phyloP scores from a whole-genome alignment of 176 grass and related monocot species.

The Thalia dealbata region DNA sequence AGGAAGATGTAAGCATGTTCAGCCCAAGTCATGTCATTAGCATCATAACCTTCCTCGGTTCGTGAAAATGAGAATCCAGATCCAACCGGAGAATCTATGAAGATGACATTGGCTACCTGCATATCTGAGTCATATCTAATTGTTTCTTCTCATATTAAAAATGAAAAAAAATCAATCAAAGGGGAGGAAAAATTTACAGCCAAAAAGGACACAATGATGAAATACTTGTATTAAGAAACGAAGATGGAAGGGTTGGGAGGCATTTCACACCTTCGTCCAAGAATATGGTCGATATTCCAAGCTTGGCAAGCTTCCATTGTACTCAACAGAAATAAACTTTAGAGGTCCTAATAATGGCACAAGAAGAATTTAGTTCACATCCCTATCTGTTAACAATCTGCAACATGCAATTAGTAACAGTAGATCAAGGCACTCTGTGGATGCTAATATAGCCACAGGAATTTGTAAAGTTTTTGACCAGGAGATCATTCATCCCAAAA shows the following conservation, averaged over 20 bases:
- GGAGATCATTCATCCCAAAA: too few species aligned
- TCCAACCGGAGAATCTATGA: conserved; percentile 53
- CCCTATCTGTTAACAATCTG: too few species aligned
- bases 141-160: too few species aligned
- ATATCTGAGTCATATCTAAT: too few species aligned
- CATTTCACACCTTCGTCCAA: neutral
- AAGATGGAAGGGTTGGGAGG: too few species aligned
- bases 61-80: conserved; percentile 48
- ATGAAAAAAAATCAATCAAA: neutral
- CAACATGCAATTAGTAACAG: too few species aligned
- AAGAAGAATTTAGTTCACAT: too few species aligned
- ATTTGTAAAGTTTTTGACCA: too few species aligned
- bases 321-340: neutral
- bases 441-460: too few species aligned
- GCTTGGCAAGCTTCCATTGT: conserved; percentile 1
- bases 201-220: neutral
- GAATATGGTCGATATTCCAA: neutral
- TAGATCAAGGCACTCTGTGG: too few species aligned
- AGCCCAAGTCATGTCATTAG: conserved; percentile 30
- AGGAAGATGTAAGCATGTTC: conserved; percentile 39
- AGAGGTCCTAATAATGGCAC: neutral
- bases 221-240: too few species aligned
- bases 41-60: conserved; percentile 27
- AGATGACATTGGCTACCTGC: conserved; percentile 44
- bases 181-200: neutral